Evolutionary conservation across 1,284 basidiomycete genomes (phyloP).

Genomic region (Cryptococcus wingfieldii): DNA sequence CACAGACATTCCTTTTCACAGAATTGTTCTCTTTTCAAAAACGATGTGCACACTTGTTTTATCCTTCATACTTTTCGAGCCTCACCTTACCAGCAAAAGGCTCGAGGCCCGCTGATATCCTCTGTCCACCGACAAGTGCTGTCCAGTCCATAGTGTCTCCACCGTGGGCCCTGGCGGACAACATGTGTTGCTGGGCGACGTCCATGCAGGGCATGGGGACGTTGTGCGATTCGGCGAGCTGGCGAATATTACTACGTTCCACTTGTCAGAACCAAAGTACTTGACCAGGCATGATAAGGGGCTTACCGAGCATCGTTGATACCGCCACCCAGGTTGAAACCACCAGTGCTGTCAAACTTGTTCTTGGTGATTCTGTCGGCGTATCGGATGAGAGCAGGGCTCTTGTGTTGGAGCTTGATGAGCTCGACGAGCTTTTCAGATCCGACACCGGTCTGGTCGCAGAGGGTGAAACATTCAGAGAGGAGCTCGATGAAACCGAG

Average conservation of each 20-base stretch:
- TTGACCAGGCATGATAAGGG: not conserved
- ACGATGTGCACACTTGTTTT: not conserved
- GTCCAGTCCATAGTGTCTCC: conserved; percentile 49
- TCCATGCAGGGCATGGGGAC: conserved; percentile 78
- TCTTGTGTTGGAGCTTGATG: conserved; percentile 54
- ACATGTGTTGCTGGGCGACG: conserved; percentile 65
- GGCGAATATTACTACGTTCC: conserved; percentile 46
- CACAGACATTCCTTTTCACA: not conserved
- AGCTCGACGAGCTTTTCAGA: conserved; percentile 56
- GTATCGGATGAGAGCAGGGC: conserved; percentile 27
- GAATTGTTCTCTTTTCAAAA: not conserved
- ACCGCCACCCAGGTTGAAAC: conserved; percentile 86
- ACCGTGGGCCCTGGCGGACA: conserved; percentile 64
- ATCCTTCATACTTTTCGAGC: not conserved
- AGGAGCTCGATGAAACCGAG: conserved; percentile 64
- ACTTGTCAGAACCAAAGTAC: not conserved
- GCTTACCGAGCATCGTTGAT: conserved; percentile 67
- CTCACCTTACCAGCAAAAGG: conserved; percentile 46
- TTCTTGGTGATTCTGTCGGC: conserved; percentile 48
- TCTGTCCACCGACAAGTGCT: conserved; percentile 46
- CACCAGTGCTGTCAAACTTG: conserved; percentile 68
- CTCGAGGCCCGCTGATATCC: conserved; percentile 46
- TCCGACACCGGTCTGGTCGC: conserved; percentile 77
- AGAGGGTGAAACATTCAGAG: conserved; percentile 74
- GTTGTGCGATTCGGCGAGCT: conserved; percentile 58